Evolutionary conservation across 371 early-diverging fungal species (phyloP), one percentile per base, ranked within the genome.

Genomic region (Edhazardia aedis): DNA sequence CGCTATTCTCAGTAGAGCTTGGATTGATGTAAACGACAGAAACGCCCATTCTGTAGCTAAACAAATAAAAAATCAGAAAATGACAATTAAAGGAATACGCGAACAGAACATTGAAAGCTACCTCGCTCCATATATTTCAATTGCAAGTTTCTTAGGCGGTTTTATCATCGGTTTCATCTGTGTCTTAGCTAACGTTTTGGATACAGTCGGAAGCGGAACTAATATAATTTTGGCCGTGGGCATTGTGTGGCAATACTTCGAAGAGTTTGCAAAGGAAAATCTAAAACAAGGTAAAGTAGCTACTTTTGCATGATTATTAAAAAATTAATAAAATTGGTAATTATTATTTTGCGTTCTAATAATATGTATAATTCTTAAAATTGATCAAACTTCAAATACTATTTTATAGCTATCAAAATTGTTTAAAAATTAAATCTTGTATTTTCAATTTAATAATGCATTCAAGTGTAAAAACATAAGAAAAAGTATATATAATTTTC

Each of bases 221-320:
- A 96, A 96, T 78, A 94, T 98, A 59, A 76, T 98, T 69, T 71
- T 98, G 55, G 86, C 90, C 51, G 94, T 92, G 26, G 91, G 92
- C 47, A 93, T 93, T 62, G 89, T 98, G 68, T 91, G 91, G 79
- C 90, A 94, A 68, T 71, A 69, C 54, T 64, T 59, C 40, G 71
- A 70, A 48, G 25, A 70, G 22, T 65, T 70, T 48, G 60, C 63
- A 21, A 72, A 69, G 40, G 72, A 71, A 44, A 42, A 12, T 42
- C 4, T 42, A n/a, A 42, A 42, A n/a, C 9, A 12, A 4, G 42
- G 42, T 6, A 42, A 33, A 7, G 14, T 33, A 33, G 33, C n/a
- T n/a, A n/a, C n/a, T n/a, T n/a, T n/a, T n/a, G n/a, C n/a, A n/a
- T n/a, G n/a, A n/a, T n/a, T n/a, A n/a, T n/a, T n/a, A n/a, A n/a